Base-by-base conservation (phyloP, 176 grass and related monocot genomes). In the Carex littledalei region DNA sequence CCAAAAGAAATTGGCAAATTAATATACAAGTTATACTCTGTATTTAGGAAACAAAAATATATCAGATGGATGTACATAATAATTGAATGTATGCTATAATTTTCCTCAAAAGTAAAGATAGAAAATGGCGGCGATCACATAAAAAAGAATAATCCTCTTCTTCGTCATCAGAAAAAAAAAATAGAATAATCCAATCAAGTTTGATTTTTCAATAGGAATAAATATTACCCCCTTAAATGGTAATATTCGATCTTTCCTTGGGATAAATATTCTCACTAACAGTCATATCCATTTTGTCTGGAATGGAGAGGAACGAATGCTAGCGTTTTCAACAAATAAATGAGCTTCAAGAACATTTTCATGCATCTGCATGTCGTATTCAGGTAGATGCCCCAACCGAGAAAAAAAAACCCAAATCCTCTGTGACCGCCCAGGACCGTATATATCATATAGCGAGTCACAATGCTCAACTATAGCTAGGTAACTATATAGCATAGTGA, bases 341-440 rank as follows among this genome's bases (percentile, higher is more conserved):
- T 81, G 63, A 22, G n/a, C 21, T 53, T 76, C 45, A 54, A 54
- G 47, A 76, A 76, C 72, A 76, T 54, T 81, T 81, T 41, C 78
- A 63, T 81, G 78, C 78, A 81, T 81, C 56, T 18, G 56, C 78
- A 81, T 63, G 56, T 81, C 56, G 41, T 81, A 81, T 81, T 63
- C 56, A 81, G 31, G 78, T 63, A 81, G 78, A 81, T 81, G 78
- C 78, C 29, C 15, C 35, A 81, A 81, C 31, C 56, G 5, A 76
- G 72, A 54, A 76, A 76, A 76, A 6, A 6, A 14, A 45, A 49
- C 8, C n/a, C 8, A 1, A 1, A 76, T 76, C 47, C 72, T 54
- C 45, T 31, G 12, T 76, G 72, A 76, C 72, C 31, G 53, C 72
- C 29, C 7, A 13, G 3, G 8, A 54, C 21, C 9, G 41, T 43